Evolutionary conservation across 2,329 filamentous ascomycete genomes (phyloP).

Genomic region (Nigrograna mackinnonii): DNA sequence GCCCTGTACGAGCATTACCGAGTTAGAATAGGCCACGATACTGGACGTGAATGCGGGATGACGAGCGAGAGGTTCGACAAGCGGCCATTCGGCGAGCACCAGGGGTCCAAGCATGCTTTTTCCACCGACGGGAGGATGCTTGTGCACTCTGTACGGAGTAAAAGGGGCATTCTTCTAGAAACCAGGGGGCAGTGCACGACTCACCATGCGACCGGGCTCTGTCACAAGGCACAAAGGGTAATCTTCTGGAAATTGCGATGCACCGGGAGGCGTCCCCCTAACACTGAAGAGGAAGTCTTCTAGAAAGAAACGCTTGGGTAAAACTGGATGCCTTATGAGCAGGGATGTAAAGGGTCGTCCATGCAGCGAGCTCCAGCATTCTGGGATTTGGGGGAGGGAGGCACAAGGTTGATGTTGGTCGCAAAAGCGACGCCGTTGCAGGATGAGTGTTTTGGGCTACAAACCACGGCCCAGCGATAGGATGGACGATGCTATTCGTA

Average conservation of each 20-base stretch:
- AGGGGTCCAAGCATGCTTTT: conserved; percentile 16
- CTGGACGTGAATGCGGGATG: conserved; percentile 15
- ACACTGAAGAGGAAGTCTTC: conserved; percentile 25
- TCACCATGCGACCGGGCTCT: conserved; percentile 27
- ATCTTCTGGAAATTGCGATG: conserved; percentile 40
- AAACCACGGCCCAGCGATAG: too few relatives aligned
- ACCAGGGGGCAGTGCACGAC: conserved; percentile 21
- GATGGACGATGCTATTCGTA: conserved; percentile 7
- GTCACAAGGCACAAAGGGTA: conserved; percentile 13
- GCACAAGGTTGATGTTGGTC: conserved; percentile 16
- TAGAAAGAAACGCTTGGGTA: conserved; percentile 36
- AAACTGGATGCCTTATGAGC: conserved; percentile 22
- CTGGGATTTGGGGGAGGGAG: conserved; percentile 19
- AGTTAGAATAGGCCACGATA: conserved; percentile 12
- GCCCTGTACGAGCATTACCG: not conserved
- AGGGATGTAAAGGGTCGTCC: conserved; percentile 30
- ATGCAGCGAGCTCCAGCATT: conserved; percentile 20
- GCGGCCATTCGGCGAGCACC: conserved; percentile 9
- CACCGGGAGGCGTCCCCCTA: conserved; percentile 14
- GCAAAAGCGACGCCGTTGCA: conserved; percentile 5
- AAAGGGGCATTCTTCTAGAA: conserved; percentile 44
- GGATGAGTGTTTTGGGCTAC: not conserved
- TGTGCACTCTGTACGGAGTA: too few relatives aligned
- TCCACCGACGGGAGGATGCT: conserved; percentile 10
- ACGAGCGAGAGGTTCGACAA: conserved; percentile 13